These are phyloP conservation scores for Nicotiana tabacum DNA, from an alignment of 257 asterid genomes.

Conservation along the genomic window DNA sequence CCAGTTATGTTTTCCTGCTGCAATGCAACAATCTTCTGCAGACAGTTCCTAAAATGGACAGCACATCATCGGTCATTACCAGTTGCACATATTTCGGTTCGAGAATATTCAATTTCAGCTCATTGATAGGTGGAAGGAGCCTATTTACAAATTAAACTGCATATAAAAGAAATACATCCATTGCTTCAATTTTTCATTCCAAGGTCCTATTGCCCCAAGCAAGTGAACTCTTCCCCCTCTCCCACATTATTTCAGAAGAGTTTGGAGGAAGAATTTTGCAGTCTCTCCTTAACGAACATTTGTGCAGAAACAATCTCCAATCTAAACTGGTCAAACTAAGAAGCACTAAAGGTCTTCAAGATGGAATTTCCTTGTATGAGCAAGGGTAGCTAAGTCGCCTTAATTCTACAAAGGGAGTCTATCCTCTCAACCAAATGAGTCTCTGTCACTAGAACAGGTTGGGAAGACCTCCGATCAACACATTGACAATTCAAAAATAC, in stretches of 20 bases:
- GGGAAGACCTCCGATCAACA: neutral
- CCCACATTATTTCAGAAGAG: neutral
- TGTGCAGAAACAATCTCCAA: neutral
- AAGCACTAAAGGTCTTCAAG: neutral
- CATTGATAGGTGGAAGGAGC: constrained; percentile 1
- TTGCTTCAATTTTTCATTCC: neutral
- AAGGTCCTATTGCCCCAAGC: neutral
- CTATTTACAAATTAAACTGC: neutral
- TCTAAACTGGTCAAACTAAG: neutral
- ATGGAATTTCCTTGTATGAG: neutral
- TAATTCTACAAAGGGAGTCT: neutral
- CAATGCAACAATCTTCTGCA: constrained; percentile 50
- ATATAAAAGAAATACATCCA: neutral
- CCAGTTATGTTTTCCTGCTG: constrained; percentile 25
- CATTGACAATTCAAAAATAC: neutral
- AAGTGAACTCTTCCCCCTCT: neutral
- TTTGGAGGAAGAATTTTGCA: neutral
- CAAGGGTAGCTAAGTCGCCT: neutral
- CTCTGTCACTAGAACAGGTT: neutral
- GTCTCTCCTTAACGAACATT: neutral
- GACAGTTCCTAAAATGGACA: constrained; percentile 52
- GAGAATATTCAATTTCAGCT: neutral
- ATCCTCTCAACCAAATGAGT: neutral
- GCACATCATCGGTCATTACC: neutral
- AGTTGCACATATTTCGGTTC: neutral